Base-by-base conservation (phyloP, 2,329 filamentous ascomycete genomes). In the Incumbomyces lentus region DNA sequence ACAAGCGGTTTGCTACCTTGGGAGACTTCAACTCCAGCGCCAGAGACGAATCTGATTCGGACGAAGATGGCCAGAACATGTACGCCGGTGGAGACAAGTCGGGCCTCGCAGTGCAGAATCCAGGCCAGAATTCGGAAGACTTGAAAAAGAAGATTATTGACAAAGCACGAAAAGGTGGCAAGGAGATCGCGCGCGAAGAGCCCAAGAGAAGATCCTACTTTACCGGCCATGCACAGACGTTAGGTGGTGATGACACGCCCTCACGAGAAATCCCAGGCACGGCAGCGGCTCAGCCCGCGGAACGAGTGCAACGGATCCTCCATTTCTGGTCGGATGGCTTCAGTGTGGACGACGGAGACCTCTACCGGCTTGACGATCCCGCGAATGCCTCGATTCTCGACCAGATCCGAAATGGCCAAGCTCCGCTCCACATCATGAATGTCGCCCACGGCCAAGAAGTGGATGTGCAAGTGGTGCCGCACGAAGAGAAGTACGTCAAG, bases 1-100 rank as follows among this genome's bases (percentile, higher is more conserved):
- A 62, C 50, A 72, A 71, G 60, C 69, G 65, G 47, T 70, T 72
- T 51, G 70, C 69, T 42, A 72, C 70, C 7, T 48, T 73, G 17
- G 65, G 67, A 22, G 70, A 73, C 49, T 59, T 71, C 49, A 51
- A 59, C 14, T 58, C 64, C 16, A 59, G 58, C 17, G 65, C 64
- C n/a, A 64, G 67, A 51, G 67, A 56, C 19, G 67, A 61, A 13
- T 68, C 78, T 6, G 71, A 77, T 11, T 71, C 76, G 50, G 70
- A 76, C 42, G 67, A 70, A 42, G 70, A 71, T 49, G 66, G 67
- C 18, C 70, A 70, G 43, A 76, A 82, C 59, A 68, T 81, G 52
- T 82, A 80, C 58, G 73, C 79, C 16, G 79, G 79, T 39, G 79
- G 79, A 38, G 79, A 81, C 62, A 82, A 82, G 64, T 82, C 78